Evolutionary conservation across 2,329 filamentous ascomycete genomes (phyloP).

Genomic region (Colletotrichum incanum): DNA sequence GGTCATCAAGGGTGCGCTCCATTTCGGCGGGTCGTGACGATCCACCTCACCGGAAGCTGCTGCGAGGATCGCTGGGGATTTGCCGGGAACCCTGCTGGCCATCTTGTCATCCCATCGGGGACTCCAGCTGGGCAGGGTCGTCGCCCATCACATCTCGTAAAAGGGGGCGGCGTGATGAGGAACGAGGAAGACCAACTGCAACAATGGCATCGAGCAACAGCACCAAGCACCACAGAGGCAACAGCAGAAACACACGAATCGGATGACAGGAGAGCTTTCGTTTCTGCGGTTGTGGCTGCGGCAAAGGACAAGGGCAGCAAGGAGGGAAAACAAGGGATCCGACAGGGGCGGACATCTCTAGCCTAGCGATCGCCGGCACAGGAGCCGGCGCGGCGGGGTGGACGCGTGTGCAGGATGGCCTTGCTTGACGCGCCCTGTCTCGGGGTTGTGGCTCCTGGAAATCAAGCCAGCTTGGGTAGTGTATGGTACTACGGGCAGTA

Average conservation of each 20-base stretch:
- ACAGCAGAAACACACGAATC: neutral
- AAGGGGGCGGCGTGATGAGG: too few relatives aligned
- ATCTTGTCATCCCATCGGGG: neutral
- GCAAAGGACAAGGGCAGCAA: neutral
- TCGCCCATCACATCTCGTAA: neutral
- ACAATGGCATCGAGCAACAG: neutral
- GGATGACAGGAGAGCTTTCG: neutral
- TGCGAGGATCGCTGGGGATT: constrained; percentile 41
- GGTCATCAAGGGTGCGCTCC: neutral
- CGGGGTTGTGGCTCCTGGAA: constrained; percentile 14
- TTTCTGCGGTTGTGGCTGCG: constrained; percentile 14
- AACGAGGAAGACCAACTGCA: neutral
- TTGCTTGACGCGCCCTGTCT: neutral
- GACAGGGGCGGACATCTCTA: constrained; percentile 22
- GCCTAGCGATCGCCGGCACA: constrained; percentile 35
- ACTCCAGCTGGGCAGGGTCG: constrained; percentile 23
- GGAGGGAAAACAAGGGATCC: constrained; percentile 22
- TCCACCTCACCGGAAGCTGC: constrained; percentile 39
- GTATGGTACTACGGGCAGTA: too few relatives aligned
- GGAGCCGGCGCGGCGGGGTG: constrained; percentile 38
- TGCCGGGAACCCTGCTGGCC: constrained; percentile 25
- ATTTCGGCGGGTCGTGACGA: neutral
- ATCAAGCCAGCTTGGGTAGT: neutral
- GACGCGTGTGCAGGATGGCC: constrained; percentile 33
- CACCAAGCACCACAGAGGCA: neutral